Base-by-base conservation (phyloP, 495 filamentous ascomycete genomes). In the Podospora comata region DNA sequence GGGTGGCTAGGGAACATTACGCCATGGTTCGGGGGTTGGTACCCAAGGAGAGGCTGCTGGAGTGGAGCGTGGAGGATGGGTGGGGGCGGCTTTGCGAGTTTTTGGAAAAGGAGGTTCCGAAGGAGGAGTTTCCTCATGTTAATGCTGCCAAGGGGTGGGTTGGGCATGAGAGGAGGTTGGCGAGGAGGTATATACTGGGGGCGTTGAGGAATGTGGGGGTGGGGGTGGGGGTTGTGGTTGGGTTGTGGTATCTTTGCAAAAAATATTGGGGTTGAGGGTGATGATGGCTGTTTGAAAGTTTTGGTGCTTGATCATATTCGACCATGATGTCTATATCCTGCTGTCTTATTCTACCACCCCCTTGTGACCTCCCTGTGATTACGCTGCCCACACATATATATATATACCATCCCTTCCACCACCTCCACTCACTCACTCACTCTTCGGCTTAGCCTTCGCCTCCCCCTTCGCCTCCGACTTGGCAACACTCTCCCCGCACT, bases 81-180 rank as follows among this genome's bases (percentile, higher is more conserved):
- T 86, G 84, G 83, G 80, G 66, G 66, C 83, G 83, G 5, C 70
- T 86, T 26, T 85, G 85, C 71, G 68, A 77, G 62, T 84, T 82
- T 58, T 68, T 86, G 3, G 81, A 74, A 3, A 82, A 79, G 60
- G 77, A 79, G 0, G 65, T 82, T 5, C 84, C 84, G 1, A 73
- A 74, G 44, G 68, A 75, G 0, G 68, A 74, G 2, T 84, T 87
- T 60, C 84, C 84, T 4, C 69, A 75, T 34, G 75, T 70, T 5
- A 78, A 79, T 57, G 71, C 73, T 4, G 54, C 5, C 6, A 20
- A 6, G 19, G 54, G 54, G 54, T 56, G 54, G 54, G 54, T 4
- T 6, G 54, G 54, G 16, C 5, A 15, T 6, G 54, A 56, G 19
- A 15, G 19, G 54, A 15, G 54, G 54, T 20, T 56, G 19, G 54